Evolutionary conservation across 371 early-diverging fungal species (phyloP).

Genomic region (Dichotomocladium elegans): DNA sequence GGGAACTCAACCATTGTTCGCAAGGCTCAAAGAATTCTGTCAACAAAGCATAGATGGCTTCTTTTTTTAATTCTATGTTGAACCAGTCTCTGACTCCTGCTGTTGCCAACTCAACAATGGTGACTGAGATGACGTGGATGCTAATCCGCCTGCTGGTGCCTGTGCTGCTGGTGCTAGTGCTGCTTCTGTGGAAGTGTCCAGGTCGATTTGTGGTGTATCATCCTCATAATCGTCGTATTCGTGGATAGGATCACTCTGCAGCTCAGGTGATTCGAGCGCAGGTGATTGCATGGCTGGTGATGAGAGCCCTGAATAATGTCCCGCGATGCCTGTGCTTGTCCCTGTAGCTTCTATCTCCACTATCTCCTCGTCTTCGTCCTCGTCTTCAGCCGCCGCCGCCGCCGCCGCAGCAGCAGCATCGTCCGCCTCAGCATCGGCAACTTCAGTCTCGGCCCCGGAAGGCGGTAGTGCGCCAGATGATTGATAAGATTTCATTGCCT

Average conservation of each 20-base stretch:
- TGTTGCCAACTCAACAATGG: background rate
- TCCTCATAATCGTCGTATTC: background rate
- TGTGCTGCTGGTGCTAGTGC: background rate
- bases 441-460: background rate
- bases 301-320: background rate
- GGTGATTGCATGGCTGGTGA: conserved; percentile 1
- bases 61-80: background rate
- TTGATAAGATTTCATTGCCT: conserved; percentile 46
- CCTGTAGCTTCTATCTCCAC: conserved; percentile 1
- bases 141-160: background rate
- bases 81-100: background rate
- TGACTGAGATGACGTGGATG: background rate
- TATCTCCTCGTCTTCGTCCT: background rate
- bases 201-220: no score
- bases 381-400: background rate
- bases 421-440: background rate
- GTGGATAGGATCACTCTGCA: background rate
- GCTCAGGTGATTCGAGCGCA: background rate
- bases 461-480: background rate
- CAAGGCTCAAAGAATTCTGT: no score
- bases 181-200: no score
- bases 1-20: no score
- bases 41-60: no score
- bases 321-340: background rate
- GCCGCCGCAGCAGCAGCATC: conserved; percentile 1